These are phyloP conservation scores for Chondrus crispus DNA, from an alignment of 23 red algal genomes.

Conservation along the genomic window DNA sequence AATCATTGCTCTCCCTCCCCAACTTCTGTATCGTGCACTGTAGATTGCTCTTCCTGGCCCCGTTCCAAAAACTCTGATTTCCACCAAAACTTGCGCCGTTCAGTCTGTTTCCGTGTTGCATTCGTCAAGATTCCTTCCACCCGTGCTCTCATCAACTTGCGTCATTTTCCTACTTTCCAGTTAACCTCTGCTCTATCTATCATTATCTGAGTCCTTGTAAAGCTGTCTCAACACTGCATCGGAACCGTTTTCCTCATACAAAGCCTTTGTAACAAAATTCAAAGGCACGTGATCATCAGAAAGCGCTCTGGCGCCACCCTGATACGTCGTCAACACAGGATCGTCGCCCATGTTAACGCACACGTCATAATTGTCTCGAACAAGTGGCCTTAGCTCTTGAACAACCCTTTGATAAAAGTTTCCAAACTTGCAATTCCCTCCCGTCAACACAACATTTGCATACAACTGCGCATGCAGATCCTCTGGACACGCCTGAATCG, in stretches of 20 bases:
- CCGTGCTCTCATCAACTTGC: too few species aligned
- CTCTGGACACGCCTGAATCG: slow-evolving; percentile 48
- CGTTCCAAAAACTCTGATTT: too few species aligned
- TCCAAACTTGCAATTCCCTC: slow-evolving; percentile 61
- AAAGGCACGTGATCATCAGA: not conserved
- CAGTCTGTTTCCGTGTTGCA: too few species aligned
- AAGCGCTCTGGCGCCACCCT: slow-evolving; percentile 8
- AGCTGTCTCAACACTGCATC: slow-evolving; percentile 32
- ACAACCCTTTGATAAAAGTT: slow-evolving; percentile 63
- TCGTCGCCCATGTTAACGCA: slow-evolving; percentile 22
- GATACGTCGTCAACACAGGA: slow-evolving; percentile 43
- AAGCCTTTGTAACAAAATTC: slow-evolving; percentile 28
- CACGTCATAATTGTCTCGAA: slow-evolving; percentile 38
- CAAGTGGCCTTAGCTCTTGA: slow-evolving; percentile 62
- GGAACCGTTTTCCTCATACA: slow-evolving; percentile 52
- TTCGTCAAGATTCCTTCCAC: too few species aligned
- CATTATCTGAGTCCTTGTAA: too few species aligned
- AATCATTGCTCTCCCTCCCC: too few species aligned
- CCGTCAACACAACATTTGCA: slow-evolving; percentile 71
- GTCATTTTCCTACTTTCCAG: too few species aligned
- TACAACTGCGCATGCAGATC: slow-evolving; percentile 36
- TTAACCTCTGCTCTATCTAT: too few species aligned
- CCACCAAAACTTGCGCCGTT: too few species aligned
- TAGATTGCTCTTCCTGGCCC: too few species aligned
- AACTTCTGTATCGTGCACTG: too few species aligned